Evolutionary conservation across 257 asterid genomes (phyloP), one percentile per base, ranked within the genome.

Genomic region (Craterostigma plantagineum): DNA sequence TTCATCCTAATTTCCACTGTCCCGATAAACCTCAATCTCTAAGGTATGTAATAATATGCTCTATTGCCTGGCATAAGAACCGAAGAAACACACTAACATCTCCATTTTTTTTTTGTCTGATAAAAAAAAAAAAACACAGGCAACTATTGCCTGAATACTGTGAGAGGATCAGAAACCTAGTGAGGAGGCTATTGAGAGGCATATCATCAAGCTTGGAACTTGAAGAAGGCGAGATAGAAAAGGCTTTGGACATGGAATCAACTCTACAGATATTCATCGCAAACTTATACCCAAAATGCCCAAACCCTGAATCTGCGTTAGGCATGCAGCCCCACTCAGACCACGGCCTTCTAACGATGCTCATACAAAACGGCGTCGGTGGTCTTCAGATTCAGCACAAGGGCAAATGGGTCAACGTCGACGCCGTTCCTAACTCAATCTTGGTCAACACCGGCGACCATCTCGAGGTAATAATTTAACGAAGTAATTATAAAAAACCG

Each of bases 281-380:
- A 11, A 79, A 83, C 57, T 63, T 57, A 7, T 79, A 83, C 55
- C 95, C 93, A 0, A 65, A 56, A 7, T 79, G 93, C 43, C 91
- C 93, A 3, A 66, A 73, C 17, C 91, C 91, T 7, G 70, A 76
- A 2, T 58, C 49, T 10, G 83, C 82, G 14, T 37, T 83, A 45
- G 95, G 95, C 14, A n/a, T 83, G 51, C 62, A 72, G 7, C 73
- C 91, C 0, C 95, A 83, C 55, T 76, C 95, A 0, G 91, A 83
- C 35, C 92, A 76, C 43, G 91, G 95, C 7, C 91, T 83, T 30
- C 54, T 83, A 35, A 79, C 95, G 12, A 62, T 83, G 42, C 76
- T 83, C 45, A 55, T 76, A 0, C 60, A 78, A 46, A 82, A 78
- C 52, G 71, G 53, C 27, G 78, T 73, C 0, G 66, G 70, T 0